phyloP scores from a whole-genome alignment of 176 grass and related monocot genomes.

The Musa beccarii region DNA sequence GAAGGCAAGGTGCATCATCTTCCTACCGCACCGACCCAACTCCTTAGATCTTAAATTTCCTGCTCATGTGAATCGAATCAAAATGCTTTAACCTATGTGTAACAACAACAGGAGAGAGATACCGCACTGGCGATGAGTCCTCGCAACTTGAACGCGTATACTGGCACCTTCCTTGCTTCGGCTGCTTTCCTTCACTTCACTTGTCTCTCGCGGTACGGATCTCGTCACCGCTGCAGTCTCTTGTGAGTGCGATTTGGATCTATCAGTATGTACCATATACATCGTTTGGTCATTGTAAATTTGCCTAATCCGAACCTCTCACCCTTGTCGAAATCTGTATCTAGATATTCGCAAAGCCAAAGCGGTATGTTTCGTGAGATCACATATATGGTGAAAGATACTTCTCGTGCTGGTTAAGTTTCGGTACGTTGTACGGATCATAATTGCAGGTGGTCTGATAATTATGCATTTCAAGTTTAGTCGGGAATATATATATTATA shows the following conservation, averaged over 20 bases:
- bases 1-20: conserved; percentile 57
- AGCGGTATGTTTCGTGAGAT: not conserved
- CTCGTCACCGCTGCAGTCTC: too few relatives aligned
- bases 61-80: too few relatives aligned
- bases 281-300: not conserved
- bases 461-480: too few relatives aligned
- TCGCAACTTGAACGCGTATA: not conserved
- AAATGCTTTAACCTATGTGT: too few relatives aligned
- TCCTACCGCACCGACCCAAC: conserved; percentile 7
- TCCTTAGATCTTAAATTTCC: not conserved
- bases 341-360: not conserved
- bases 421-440: not conserved
- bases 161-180: too few relatives aligned
- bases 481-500: too few relatives aligned
- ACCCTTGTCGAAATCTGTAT: not conserved
- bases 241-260: too few relatives aligned
- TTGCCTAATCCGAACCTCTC: not conserved
- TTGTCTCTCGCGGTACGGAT: too few relatives aligned
- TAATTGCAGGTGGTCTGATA: too few relatives aligned
- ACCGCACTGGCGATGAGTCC: conserved; percentile 31
- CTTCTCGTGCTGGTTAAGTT: not conserved
- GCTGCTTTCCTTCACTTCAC: too few relatives aligned
- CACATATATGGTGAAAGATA: not conserved
- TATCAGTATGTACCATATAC: conserved; percentile 2
- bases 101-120: conserved; percentile 24